Conservation (phyloP, 768 basidiomycete genomes). For the Favolaschia claudopus region DNA sequence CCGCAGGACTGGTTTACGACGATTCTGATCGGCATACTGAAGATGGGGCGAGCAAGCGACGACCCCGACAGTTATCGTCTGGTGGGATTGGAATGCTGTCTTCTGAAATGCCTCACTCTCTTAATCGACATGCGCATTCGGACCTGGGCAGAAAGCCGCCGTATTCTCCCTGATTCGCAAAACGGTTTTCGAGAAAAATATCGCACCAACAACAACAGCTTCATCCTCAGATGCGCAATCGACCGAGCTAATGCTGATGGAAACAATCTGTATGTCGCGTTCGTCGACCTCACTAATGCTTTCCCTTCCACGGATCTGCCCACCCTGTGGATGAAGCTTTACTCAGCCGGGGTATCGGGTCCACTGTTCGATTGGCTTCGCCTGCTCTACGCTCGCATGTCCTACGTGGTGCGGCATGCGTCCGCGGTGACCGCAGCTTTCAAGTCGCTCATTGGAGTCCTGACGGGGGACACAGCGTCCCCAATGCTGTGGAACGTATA, state of each 20-base stretch:
- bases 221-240: conserved; percentile 30
- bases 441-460: conserved; percentile 30
- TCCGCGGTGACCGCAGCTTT: conserved; percentile 20
- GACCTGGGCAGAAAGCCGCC: conserved; percentile 18
- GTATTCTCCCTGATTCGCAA: conserved; percentile 35
- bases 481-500: conserved; percentile 35
- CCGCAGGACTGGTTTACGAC: conserved; percentile 3
- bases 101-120: conserved; percentile 32
- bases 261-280: conserved; percentile 30
- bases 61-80: conserved; percentile 26
- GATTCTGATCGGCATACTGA: conserved; percentile 4
- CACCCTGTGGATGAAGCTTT: conserved; percentile 39
- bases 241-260: conserved; percentile 21
- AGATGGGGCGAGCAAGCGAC: conserved; percentile 18
- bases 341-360: conserved; percentile 26
- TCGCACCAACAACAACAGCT: conserved; percentile 38
- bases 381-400: conserved; percentile 29
- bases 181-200: conserved; percentile 37
- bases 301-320: conserved; percentile 41
- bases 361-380: conserved; percentile 37
- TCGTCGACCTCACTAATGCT: conserved; percentile 39
- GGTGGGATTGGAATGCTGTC: conserved; percentile 27
- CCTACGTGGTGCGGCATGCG: conserved; percentile 25
- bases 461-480: conserved; percentile 36
- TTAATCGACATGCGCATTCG: conserved; percentile 27